A percentile compares a stretch with the other conserved stretches of the same genome.
Conservation (phyloP, 1,139 yeast genomes). For the Sugiyamaella paludigena region DNA sequence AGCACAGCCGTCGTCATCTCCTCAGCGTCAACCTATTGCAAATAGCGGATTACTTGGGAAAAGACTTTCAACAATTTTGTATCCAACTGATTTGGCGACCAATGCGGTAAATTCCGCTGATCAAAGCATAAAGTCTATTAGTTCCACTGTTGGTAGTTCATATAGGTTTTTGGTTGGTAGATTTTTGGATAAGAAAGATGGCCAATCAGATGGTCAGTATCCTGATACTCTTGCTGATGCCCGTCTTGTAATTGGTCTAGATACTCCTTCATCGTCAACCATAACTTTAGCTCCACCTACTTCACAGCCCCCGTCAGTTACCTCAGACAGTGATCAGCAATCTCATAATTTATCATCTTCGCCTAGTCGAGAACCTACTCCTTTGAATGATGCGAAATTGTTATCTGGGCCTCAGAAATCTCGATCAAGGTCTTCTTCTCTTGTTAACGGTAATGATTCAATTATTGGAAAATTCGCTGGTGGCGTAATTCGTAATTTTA, state of each 20-base stretch:
- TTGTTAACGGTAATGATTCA: slow-evolving; percentile 13
- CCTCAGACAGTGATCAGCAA: neutral
- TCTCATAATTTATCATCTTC: slow-evolving; percentile 3
- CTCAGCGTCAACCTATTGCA: slow-evolving; percentile 8
- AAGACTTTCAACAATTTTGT: slow-evolving; percentile 21
- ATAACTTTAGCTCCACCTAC: too few species aligned
- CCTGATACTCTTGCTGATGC: slow-evolving; percentile 33
- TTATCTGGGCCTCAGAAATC: neutral
- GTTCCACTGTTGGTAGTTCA: slow-evolving; percentile 36
- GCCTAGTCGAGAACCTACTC: slow-evolving; percentile 11
- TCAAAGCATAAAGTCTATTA: slow-evolving; percentile 33
- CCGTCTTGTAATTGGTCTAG: slow-evolving; percentile 28
- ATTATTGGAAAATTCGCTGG: slow-evolving; percentile 24
- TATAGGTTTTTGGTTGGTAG: slow-evolving; percentile 37
- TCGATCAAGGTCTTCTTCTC: slow-evolving; percentile 14
- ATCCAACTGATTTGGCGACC: slow-evolving; percentile 31
- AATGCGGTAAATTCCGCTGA: slow-evolving; percentile 34
- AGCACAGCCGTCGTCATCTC: slow-evolving; percentile 11
- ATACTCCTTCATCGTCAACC: slow-evolving; percentile 1
- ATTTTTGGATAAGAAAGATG: slow-evolving; percentile 23
- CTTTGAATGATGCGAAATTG: neutral
- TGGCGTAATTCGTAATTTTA: slow-evolving; percentile 22
- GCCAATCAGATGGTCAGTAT: slow-evolving; percentile 19
- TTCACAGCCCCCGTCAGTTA: neutral
- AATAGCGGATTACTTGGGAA: slow-evolving; percentile 10